phyloP scores from a whole-genome alignment of 2,329 filamentous ascomycete genomes.

The Aspergillus melleus region DNA sequence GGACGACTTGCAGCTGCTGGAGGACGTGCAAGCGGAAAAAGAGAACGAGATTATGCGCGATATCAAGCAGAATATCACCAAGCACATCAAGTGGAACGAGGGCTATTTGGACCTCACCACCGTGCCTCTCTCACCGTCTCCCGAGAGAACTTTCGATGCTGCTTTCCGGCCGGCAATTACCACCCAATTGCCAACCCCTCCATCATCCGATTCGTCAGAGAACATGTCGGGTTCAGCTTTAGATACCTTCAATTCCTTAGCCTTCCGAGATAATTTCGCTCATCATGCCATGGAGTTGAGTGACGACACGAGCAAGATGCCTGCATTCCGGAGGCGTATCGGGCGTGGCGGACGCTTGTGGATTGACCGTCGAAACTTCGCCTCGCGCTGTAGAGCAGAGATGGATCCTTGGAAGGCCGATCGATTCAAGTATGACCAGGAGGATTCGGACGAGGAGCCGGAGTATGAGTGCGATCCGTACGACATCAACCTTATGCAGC shows the following conservation, averaged over 20 bases:
- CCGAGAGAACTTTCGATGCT: constrained; percentile 61
- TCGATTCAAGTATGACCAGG: constrained; percentile 83
- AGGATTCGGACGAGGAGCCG: constrained; percentile 75
- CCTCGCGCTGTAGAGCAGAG: constrained; percentile 50
- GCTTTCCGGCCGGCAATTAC: constrained; percentile 69
- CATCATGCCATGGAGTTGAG: constrained; percentile 45
- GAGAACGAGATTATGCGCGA: constrained; percentile 77
- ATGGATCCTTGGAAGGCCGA: constrained; percentile 57
- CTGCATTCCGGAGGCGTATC: constrained; percentile 78
- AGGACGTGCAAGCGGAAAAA: constrained; percentile 77
- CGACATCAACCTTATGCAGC: constrained; percentile 57
- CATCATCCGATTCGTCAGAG: constrained; percentile 50
- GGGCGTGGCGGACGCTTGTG: constrained; percentile 82
- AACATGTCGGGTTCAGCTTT: constrained; percentile 39
- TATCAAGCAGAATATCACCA: constrained; percentile 82
- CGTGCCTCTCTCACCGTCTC: constrained; percentile 77
- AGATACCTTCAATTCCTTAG: constrained; percentile 34
- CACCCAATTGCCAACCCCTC: constrained; percentile 61
- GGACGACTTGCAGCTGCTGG: constrained; percentile 73
- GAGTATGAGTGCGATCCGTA: constrained; percentile 74
- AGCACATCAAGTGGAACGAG: constrained; percentile 89
- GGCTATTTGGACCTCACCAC: constrained; percentile 86
- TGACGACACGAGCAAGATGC: constrained; percentile 48
- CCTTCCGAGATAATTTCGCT: constrained; percentile 39
- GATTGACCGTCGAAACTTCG: constrained; percentile 79